Base-by-base conservation (phyloP, 31 red algal species). In the Porphyra umbilicalis region DNA sequence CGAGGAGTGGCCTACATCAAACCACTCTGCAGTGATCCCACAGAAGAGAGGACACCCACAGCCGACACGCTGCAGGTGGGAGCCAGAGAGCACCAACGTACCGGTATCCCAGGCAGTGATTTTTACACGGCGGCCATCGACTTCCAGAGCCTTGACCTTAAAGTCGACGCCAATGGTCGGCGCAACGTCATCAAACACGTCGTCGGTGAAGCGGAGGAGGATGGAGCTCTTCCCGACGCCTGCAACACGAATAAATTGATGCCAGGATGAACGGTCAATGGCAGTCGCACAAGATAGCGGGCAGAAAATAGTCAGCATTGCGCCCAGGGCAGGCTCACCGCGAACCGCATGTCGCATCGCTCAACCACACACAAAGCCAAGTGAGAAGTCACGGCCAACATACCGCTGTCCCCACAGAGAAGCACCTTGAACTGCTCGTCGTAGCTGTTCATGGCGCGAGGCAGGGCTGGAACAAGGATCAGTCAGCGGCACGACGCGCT, bases 151-250 rank as follows among this genome's bases (percentile, higher is more conserved):
- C 77, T 95, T 93, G 77, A 91, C 85, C 35, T 90, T 89, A 83
- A 99, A 99, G 79, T 99, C 97, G 35, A 99, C 97, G 80, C 97
- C 97, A 76, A 99, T 95, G 11, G 97, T 99, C 29, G 93, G 85
- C 35, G 93, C 90, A 80, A 95, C 90, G 1, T 92, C 90, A 44
- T 95, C 94, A 77, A 95, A 99, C 30, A 87, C 85, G 89, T 95
- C 97, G 35, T 95, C 93, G 25, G 97, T 93, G 79, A 95, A 99
- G 15, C 97, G 87, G 34, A 95, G 74, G 39, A 99, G 83, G 33
- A 99, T 88, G 33, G 85, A 91, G 9, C 85, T 89, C 90, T 99
- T 99, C 79, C 97, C 97, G 32, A 99, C 97, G 11, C 90, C 57
- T 71, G 25, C 57, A 16, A 71, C 6, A 71, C 44, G 13, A 11